A percentile compares a stretch with the other conserved stretches of the same genome.
Conservation (phyloP, 163 green algal species). For the Scenedesmus sp. region DNA sequence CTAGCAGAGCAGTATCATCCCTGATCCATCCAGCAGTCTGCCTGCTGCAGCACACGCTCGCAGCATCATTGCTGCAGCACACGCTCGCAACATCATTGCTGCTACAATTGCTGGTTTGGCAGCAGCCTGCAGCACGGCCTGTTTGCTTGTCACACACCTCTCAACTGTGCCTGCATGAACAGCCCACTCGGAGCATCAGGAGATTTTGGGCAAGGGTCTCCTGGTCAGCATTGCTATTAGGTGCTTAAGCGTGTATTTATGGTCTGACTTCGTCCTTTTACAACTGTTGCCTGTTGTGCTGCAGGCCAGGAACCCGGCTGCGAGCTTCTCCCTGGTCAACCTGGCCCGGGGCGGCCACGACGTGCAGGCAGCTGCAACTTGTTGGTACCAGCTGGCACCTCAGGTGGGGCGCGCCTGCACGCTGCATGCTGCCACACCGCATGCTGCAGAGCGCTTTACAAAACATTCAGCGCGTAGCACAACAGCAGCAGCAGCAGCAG, state of each 20-base stretch:
- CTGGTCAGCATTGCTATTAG: too few relatives aligned
- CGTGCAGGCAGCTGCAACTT: neutral
- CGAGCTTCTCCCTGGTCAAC: neutral
- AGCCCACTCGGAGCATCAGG: neutral
- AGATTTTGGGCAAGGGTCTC: neutral
- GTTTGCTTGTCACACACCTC: neutral
- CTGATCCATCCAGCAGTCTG: too few relatives aligned
- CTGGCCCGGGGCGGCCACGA: neutral
- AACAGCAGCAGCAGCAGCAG: too few relatives aligned
- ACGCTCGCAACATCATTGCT: too few relatives aligned
- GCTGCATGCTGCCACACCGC: too few relatives aligned
- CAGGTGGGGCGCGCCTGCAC: neutral
- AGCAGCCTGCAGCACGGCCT: neutral
- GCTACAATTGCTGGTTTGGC: too few relatives aligned
- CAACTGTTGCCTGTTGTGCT: neutral
- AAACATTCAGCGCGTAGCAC: too few relatives aligned
- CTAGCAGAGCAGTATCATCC: too few relatives aligned
- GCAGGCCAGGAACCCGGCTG: neutral
- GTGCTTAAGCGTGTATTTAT: neutral
- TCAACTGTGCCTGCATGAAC: neutral
- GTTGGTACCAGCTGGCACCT: neutral
- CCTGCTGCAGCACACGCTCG: too few relatives aligned
- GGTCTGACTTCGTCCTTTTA: neutral
- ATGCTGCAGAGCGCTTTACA: neutral
- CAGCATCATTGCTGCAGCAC: too few relatives aligned